phyloP scores from a whole-genome alignment of 164 flowering plant genomes.

The Cinnamomum chago region DNA sequence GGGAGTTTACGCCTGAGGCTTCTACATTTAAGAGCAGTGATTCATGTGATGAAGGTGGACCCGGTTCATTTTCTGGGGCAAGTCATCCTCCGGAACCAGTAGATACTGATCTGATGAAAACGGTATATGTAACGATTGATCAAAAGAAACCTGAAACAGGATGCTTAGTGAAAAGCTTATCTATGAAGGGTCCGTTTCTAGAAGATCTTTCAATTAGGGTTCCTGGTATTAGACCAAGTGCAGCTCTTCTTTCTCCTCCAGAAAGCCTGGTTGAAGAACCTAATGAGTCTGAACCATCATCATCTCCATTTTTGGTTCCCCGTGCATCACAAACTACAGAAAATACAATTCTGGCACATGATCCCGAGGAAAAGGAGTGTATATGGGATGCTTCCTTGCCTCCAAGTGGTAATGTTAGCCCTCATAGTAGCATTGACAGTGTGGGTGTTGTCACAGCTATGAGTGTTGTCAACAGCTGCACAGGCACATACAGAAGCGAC shows the following conservation, averaged over 20 bases:
- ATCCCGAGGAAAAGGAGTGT: constrained; percentile 75
- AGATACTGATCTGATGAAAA: constrained; percentile 60
- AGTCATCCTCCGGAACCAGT: constrained; percentile 88
- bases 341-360: constrained; percentile 19
- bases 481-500: constrained; percentile 71
- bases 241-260: constrained; percentile 40
- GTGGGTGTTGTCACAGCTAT: constrained; percentile 69
- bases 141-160: constrained; percentile 49
- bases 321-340: constrained; percentile 1
- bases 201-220: constrained; percentile 55
- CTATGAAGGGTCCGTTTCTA: constrained; percentile 60
- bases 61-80: constrained; percentile 62
- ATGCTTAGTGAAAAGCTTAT: constrained; percentile 60
- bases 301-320: constrained; percentile 5
- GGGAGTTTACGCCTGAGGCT: constrained; percentile 33
- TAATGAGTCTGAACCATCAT: constrained; percentile 28
- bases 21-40: constrained; percentile 33
- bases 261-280: constrained; percentile 63
- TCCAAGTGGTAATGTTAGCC: constrained; percentile 90
- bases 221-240: constrained; percentile 39
- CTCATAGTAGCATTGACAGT: constrained; percentile 78
- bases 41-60: constrained; percentile 53
- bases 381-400: constrained; percentile 97
- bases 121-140: constrained; percentile 58
- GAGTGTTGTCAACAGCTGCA: constrained; percentile 78